Base-by-base conservation (phyloP, 768 basidiomycete species). In the Dioszegia hungarica region DNA sequence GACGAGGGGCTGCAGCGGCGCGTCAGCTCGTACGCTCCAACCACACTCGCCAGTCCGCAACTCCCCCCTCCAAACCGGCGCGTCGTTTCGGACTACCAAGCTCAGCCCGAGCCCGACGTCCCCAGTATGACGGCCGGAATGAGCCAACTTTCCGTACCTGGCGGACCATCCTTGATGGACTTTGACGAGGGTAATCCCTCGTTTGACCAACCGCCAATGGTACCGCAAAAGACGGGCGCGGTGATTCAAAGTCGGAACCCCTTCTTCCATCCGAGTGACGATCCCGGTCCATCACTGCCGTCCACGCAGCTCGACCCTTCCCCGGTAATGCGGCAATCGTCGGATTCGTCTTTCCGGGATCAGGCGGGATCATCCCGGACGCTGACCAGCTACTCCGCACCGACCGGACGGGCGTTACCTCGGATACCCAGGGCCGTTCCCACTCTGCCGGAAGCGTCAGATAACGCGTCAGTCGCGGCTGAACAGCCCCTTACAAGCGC, bases 201-300 rank as follows among this genome's bases (percentile, higher is more conserved):
- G 58, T 19, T 27, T 10, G 11, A 38, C 20, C 55, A 57, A 38
- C 29, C 46, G 33, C 58, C 62, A 1, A 20, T 66, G n/a, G 28
- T 55, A 5, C 66, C 66, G 5, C 48, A 50, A 12, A 62, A 59
- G 47, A 68, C 64, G 6, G 66, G 64, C 3, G 53, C 56, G 3
- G 48, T 47, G 8, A 34, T 73, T 17, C 61, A 68, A 45, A 70
- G 68, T 49, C 67, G 70, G n/a, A 73, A 73, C 29, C 71, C 71
- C 0, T 73, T 73, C 61, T 40, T 73, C 25, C 70, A 68, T 1
- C 43, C 62, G n/a, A 24, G 22, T 2, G 71, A 73, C 28, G 49
- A 59, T 40, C 22, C 57, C 11, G 20, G 14, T 34, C 12, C 43
- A 1, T 44, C 41, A n/a, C 15, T 1, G 12, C 24, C 43, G 31